Evolutionary conservation across 371 early-diverging fungal species (phyloP).

Genomic region (Mucor irregularis): DNA sequence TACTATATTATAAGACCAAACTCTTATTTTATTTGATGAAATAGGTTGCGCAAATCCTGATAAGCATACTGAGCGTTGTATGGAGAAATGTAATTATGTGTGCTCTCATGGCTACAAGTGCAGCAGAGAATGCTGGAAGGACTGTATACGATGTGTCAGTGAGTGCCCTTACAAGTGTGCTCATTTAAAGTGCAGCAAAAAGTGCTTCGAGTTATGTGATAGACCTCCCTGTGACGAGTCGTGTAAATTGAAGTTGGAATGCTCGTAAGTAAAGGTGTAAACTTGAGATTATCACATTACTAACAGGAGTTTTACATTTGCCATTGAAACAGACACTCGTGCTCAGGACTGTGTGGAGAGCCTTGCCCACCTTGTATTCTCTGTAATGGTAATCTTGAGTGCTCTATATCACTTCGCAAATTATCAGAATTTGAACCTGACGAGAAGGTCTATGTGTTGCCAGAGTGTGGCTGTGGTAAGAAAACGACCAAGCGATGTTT

Average conservation of each 20-base stretch:
- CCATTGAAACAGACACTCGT: conserved; percentile 32
- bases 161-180: conserved; percentile 40
- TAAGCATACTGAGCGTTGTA: conserved; percentile 45
- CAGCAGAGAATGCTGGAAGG: conserved; percentile 37
- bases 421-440: conserved; percentile 39
- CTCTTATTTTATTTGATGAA: background rate
- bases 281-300: background rate
- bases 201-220: conserved; percentile 51
- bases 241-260: conserved; percentile 26
- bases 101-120: conserved; percentile 50
- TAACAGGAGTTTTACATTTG: background rate
- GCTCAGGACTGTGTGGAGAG: conserved; percentile 51
- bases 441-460: conserved; percentile 39
- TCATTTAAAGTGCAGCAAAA: conserved; percentile 38
- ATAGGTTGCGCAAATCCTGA: conserved; percentile 48
- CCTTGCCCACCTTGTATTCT: conserved; percentile 43
- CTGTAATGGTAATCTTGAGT: conserved; percentile 29
- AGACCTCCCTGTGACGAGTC: conserved; percentile 41
- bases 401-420: conserved; percentile 37
- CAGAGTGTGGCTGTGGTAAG: conserved; percentile 55
- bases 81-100: conserved; percentile 35
- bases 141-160: conserved; percentile 34
- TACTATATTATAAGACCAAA: background rate
- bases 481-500: background rate
- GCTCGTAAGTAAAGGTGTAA: conserved; percentile 32